Evolutionary conservation across 2,329 filamentous ascomycete genomes (phyloP).

Genomic region (Pestalotiopsis sp.): DNA sequence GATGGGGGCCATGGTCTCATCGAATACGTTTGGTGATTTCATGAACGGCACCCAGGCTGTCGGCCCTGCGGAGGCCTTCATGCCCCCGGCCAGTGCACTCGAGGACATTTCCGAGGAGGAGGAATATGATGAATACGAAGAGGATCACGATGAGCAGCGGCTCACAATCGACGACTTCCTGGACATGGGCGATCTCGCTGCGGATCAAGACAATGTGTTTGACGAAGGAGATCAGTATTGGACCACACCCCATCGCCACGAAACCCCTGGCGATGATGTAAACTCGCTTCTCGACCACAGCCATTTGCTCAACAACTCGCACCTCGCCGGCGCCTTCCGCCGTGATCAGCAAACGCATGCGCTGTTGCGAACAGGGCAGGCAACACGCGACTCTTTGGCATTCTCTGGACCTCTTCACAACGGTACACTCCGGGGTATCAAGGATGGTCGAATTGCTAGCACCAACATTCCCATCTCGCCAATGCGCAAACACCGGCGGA

Average conservation of each 20-base stretch:
- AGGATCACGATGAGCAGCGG: slow-evolving; percentile 66
- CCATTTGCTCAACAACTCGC: slow-evolving; percentile 67
- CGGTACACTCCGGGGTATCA: slow-evolving; percentile 65
- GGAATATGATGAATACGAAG: slow-evolving; percentile 51
- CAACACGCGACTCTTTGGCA: slow-evolving; percentile 64
- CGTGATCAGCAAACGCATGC: slow-evolving; percentile 66
- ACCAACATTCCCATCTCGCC: slow-evolving; percentile 72
- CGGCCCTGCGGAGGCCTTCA: slow-evolving; percentile 74
- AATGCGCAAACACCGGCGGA: slow-evolving; percentile 59
- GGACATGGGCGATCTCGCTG: slow-evolving; percentile 63
- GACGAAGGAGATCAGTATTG: slow-evolving; percentile 50
- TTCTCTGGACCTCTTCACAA: slow-evolving; percentile 64
- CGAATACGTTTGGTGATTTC: slow-evolving; percentile 58
- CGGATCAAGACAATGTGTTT: slow-evolving; percentile 48
- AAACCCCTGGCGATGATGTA: slow-evolving; percentile 50
- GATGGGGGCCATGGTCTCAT: slow-evolving; percentile 72
- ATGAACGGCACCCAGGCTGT: slow-evolving; percentile 65
- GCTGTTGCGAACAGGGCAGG: slow-evolving; percentile 62
- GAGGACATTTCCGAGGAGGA: slow-evolving; percentile 55
- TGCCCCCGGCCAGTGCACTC: slow-evolving; percentile 63
- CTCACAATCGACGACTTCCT: slow-evolving; percentile 75
- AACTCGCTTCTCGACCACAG: slow-evolving; percentile 56
- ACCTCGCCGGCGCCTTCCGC: slow-evolving; percentile 79
- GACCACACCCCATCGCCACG: slow-evolving; percentile 54
- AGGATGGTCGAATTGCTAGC: slow-evolving; percentile 67